Percentiles rank a stretch among this genome's conserved stretches.
Evolutionary conservation across 169 alveolate species (phyloP).

Genomic region (Eimeria tenella): DNA sequence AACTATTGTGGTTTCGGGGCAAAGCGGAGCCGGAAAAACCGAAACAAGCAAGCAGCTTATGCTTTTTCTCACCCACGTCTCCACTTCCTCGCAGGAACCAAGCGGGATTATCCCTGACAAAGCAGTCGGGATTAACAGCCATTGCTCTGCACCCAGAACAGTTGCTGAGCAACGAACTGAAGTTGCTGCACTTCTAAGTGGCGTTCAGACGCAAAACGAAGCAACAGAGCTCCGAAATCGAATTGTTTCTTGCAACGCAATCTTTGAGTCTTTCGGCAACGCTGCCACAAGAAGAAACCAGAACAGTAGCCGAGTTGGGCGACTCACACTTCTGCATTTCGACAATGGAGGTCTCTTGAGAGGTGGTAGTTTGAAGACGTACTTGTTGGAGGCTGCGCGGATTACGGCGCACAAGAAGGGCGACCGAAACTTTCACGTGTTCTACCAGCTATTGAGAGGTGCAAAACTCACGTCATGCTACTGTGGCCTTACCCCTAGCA

Average conservation of each 20-base stretch:
- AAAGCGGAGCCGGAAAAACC: slow-evolving; percentile 99
- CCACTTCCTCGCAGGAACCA: not conserved
- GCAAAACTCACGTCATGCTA: not conserved
- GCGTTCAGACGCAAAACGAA: slow-evolving; percentile 38
- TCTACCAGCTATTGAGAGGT: slow-evolving; percentile 89
- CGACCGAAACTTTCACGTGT: slow-evolving; percentile 98
- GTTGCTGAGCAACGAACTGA: slow-evolving; percentile 39
- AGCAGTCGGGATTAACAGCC: not conserved
- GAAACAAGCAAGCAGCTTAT: slow-evolving; percentile 95
- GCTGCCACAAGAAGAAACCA: slow-evolving; percentile 98
- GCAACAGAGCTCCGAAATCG: slow-evolving; percentile 81
- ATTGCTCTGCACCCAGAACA: slow-evolving; percentile 41
- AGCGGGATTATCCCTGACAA: not conserved
- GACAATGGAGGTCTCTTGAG: slow-evolving; percentile 91
- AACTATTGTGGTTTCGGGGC: slow-evolving; percentile 99
- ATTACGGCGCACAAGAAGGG: slow-evolving; percentile 89
- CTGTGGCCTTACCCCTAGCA: not conserved
- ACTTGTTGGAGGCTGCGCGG: slow-evolving; percentile 97
- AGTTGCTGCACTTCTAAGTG: slow-evolving; percentile 26
- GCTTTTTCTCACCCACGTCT: slow-evolving; percentile 75
- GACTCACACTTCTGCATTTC: slow-evolving; percentile 95
- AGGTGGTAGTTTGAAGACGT: slow-evolving; percentile 96
- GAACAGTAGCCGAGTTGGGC: slow-evolving; percentile 99
- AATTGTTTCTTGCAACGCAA: slow-evolving; percentile 96
- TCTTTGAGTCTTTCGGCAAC: slow-evolving; percentile 99